A percentile compares a stretch with the other conserved stretches of the same genome.
phyloP scores from a whole-genome alignment of 306 rosid genomes.

The Prunus kanzakura region DNA sequence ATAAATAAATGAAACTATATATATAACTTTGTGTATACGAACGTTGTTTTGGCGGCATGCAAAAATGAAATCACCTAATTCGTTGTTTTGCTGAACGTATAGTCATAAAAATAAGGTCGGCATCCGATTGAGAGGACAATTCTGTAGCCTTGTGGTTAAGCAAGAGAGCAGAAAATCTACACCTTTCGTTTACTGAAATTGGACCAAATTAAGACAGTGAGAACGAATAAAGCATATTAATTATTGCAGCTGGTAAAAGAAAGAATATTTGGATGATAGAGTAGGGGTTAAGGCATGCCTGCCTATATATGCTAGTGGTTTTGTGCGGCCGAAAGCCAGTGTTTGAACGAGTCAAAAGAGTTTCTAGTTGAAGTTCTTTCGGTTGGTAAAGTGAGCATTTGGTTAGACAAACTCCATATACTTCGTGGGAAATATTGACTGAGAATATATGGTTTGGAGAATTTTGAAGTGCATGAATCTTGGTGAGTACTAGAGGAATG shows the following conservation, averaged over 20 bases:
- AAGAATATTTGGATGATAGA: background rate
- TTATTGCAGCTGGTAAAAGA: background rate
- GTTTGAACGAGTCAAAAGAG: slow-evolving; percentile 20
- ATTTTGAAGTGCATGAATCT: too few relatives aligned
- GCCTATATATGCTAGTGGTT: background rate
- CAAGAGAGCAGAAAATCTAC: background rate
- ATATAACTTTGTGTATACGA: background rate
- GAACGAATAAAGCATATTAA: background rate
- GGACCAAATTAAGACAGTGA: slow-evolving; percentile 16
- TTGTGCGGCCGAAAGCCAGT: slow-evolving; percentile 25
- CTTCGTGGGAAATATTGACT: too few relatives aligned
- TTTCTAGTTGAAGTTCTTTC: slow-evolving; percentile 17
- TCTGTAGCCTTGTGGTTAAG: background rate
- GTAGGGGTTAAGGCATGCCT: background rate
- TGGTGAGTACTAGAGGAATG: too few relatives aligned
- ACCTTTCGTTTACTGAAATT: slow-evolving; percentile 10
- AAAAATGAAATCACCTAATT: slow-evolving; percentile 1
- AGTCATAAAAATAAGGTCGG: too few relatives aligned
- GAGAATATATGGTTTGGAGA: too few relatives aligned
- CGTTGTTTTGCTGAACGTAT: background rate
- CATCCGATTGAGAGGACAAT: background rate
- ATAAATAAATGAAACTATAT: background rate
- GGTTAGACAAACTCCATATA: too few relatives aligned
- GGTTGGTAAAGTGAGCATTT: too few relatives aligned
- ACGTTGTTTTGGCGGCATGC: background rate